Evolutionary conservation across 257 asterid genomes (phyloP), one percentile per base, ranked within the genome.

Genomic region (Forsythia suspensa): DNA sequence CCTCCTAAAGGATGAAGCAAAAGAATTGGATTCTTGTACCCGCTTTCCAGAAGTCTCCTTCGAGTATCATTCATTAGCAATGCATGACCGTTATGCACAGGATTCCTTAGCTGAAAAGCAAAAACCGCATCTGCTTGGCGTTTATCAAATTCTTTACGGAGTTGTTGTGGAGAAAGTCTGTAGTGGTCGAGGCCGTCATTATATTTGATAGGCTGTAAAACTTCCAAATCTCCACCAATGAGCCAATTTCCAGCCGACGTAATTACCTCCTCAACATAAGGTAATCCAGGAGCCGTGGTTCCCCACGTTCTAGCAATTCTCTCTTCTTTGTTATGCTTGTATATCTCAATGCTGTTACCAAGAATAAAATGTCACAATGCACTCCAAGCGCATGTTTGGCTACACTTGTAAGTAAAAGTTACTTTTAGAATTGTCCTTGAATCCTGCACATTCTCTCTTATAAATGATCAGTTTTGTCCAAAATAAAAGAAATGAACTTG

Each of bases 281-380:
- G 98, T 80, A 93, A 81, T 11, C 98, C 94, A 1, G 93, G 93
- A 76, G 97, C 91, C 29, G 91, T 93, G 71, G 88, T 88, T 36
- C 98, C 98, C 98, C 98, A 93, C 16, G 97, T 93, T 84, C 98
- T 87, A 13, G 97, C 97, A 74, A 91, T 91, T 80, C 97, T 88
- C 80, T 93, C 98, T 84, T 93, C 98, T 86, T 91, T 93, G 84
- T 91, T 87, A 65, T 93, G 96, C 88, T 91, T 93, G 86, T 84
- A 92, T 75, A 92, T 86, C 78, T 92, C 96, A 79, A 90, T 83
- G 86, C 98, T 93, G 90, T 69, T 61, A 72, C 57, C 41, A 51
- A 1, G 16, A 72, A 79, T 55, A 70, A 39, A 70, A 52, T 29
- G 71, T 41, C 36, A 79, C 39, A 36, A 52, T 4, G 11, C 5